Base-by-base conservation (phyloP, 139 green algal species). In the Ostreobium quekettii region DNA sequence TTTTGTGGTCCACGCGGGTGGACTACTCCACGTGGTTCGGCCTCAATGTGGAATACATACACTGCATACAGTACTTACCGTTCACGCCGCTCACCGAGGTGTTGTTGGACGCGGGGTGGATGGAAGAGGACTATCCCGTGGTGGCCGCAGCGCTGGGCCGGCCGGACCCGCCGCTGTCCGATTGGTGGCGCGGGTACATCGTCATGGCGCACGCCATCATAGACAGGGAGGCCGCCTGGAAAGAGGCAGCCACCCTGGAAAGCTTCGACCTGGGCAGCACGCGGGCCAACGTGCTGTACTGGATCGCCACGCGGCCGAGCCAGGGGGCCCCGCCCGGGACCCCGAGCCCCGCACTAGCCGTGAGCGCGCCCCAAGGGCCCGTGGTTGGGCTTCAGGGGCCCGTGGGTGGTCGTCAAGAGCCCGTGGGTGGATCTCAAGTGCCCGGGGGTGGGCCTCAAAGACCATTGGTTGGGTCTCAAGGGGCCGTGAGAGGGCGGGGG, bases 21-120 rank as follows among this genome's bases (percentile, higher is more conserved):
- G 71, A 75, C 62, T 74, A 76, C 29, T 60, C n/a, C 26, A 76
- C 79, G 11, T 83, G 57, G 58, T 83, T 83, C 39, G 77, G 75
- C 6, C 28, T 22, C 19, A 66, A 74, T n/a, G 35, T 70, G 11
- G 60, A 71, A 15, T 66, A 59, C 29, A 72, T 80, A 11, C 48
- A 77, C 47, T 71, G 69, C 70, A 83, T 83, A 47, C 77, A 83
- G 65, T 62, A 62, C 58, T 29, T 83, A 2, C 77, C 77, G 24
- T 30, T 78, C 35, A 76, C 67, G 53, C 67, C 72, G 37, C 38
- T 46, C 38, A 62, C 72, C 5, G 36, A 47, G 31, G 24, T 36
- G 60, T 39, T 42, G 35, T 33, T 78, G 32, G 64, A 62, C n/a
- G 32, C 31, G 15, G 48, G 72, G 58, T 33, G 5, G 5, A 26